phyloP scores from a whole-genome alignment of 306 rosid genomes.

The Acacia crassicarpa region DNA sequence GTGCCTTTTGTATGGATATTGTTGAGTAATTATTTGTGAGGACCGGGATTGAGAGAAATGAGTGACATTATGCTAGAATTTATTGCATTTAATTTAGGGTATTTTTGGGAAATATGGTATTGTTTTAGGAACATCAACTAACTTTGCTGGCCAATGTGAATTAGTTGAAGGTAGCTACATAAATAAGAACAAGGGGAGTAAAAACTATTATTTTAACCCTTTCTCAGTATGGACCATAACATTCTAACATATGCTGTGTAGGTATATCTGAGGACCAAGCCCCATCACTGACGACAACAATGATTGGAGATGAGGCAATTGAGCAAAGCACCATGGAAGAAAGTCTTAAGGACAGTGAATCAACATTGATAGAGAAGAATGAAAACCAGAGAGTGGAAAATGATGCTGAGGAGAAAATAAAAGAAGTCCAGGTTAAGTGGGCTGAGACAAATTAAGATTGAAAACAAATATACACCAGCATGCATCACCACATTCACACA shows the following conservation, averaged over 20 bases:
- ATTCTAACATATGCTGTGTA: conserved; percentile 20
- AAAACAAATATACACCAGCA: background rate
- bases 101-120: background rate
- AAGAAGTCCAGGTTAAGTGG: conserved; percentile 32
- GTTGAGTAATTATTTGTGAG: background rate
- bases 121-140: background rate
- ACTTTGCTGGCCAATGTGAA: background rate
- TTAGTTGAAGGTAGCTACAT: background rate
- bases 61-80: background rate
- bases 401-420: background rate
- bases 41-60: background rate
- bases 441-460: background rate
- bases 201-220: background rate
- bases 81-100: background rate
- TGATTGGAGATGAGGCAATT: background rate
- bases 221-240: conserved; percentile 3
- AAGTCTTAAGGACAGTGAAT: conserved; percentile 28
- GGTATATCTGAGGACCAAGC: conserved; percentile 26
- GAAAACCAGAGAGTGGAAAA: conserved; percentile 23
- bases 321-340: conserved; percentile 20
- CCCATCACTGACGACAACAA: background rate
- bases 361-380: conserved; percentile 17
- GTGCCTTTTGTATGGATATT: background rate
- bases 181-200: background rate
- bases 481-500: conserved; percentile 1